Evolutionary conservation across 2,329 filamentous ascomycete genomes (phyloP).

Genomic region (Pleoardoris graminearum): DNA sequence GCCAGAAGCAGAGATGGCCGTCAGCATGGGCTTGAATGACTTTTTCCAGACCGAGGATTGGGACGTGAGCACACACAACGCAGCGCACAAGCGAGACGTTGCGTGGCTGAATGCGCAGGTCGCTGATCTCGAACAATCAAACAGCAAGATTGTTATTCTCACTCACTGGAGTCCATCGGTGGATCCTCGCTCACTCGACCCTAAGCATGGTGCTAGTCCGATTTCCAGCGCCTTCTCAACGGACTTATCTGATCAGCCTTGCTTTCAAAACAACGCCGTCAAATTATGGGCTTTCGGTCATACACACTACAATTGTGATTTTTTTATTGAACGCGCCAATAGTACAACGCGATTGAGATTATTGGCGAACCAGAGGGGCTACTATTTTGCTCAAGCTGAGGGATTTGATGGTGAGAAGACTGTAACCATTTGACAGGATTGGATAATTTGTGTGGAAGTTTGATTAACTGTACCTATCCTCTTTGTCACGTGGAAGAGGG

Average conservation of each 20-base stretch:
- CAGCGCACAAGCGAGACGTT: conserved; percentile 46
- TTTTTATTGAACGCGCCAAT: neutral
- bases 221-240: conserved; percentile 46
- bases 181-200: conserved; percentile 41
- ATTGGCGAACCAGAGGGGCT: neutral
- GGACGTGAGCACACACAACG: conserved; percentile 45
- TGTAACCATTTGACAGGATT: too few relatives aligned
- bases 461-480: too few relatives aligned
- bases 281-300: conserved; percentile 56
- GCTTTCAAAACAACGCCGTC: conserved; percentile 42
- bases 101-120: conserved; percentile 50
- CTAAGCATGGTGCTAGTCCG: conserved; percentile 30
- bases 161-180: conserved; percentile 51
- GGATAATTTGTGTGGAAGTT: too few relatives aligned
- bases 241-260: conserved; percentile 43
- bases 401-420: neutral
- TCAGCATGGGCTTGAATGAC: conserved; percentile 3
- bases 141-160: conserved; percentile 43
- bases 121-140: conserved; percentile 20
- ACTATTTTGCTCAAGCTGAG: neutral
- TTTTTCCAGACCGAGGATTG: conserved; percentile 37
- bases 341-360: neutral
- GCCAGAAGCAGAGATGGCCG: neutral
- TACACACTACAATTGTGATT: conserved; percentile 54
- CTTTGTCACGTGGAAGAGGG: too few relatives aligned